Evolutionary conservation across 2,329 filamentous ascomycete species (phyloP).

Genomic region (Botrytis hyacinthi): DNA sequence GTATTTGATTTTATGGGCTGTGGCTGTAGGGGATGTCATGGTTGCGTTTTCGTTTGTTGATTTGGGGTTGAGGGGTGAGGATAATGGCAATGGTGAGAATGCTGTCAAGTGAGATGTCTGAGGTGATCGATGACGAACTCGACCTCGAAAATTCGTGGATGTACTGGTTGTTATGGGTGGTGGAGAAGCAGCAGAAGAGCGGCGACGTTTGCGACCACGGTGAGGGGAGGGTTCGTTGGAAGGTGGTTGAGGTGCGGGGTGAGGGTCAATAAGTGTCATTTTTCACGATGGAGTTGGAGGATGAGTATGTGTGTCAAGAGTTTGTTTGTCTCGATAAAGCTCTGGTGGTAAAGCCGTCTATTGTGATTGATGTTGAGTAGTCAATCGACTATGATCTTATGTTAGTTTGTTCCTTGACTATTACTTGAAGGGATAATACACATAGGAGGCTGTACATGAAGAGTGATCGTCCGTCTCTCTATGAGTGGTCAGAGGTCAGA

Average conservation of each 20-base stretch:
- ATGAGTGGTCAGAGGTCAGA: not conserved
- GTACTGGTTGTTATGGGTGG: conserved; percentile 24
- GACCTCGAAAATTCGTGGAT: conserved; percentile 33
- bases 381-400: not conserved
- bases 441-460: not conserved
- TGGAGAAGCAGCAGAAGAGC: conserved; percentile 25
- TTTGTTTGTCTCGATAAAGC: not conserved
- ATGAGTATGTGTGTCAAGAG: not conserved
- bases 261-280: conserved; percentile 1
- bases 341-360: not conserved
- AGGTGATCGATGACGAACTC: conserved; percentile 34
- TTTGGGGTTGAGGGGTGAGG: not conserved
- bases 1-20: conserved; percentile 9
- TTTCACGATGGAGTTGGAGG: not conserved
- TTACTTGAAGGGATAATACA: not conserved
- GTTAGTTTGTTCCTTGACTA: not conserved
- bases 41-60: not conserved
- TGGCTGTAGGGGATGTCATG: not conserved
- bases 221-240: conserved; percentile 17
- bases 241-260: not conserved
- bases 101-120: not conserved
- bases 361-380: not conserved
- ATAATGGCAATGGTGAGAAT: not conserved
- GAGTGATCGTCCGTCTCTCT: not conserved
- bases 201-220: conserved; percentile 37